Evolutionary conservation across 148 eudicot species (phyloP).

Genomic region (Drosera capensis): DNA sequence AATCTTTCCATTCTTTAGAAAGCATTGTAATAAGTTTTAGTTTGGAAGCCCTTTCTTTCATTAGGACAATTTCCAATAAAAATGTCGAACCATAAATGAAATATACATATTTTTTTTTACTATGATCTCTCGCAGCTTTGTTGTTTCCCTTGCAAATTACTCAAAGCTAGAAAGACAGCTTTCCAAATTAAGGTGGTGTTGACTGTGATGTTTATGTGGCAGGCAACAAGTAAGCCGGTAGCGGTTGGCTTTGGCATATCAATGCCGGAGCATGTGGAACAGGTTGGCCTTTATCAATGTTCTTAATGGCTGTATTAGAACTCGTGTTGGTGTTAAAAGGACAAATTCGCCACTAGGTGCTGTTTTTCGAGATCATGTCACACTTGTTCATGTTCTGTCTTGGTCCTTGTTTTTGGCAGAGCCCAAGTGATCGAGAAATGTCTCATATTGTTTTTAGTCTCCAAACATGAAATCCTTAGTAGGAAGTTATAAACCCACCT

Average conservation of each 20-base stretch:
- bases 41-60: too few species aligned
- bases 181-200: background rate
- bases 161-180: background rate
- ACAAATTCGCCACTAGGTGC: background rate
- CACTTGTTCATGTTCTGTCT: too few species aligned
- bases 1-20: too few species aligned
- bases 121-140: background rate
- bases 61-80: too few species aligned
- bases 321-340: background rate
- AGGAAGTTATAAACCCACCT: too few species aligned
- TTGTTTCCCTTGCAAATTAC: background rate
- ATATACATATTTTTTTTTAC: too few species aligned
- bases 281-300: slow-evolving; percentile 18
- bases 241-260: slow-evolving; percentile 96
- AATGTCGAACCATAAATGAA: too few species aligned
- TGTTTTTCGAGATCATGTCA: background rate
- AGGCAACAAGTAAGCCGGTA: slow-evolving; percentile 68
- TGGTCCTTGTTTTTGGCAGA: too few species aligned
- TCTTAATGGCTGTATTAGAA: background rate
- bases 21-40: too few species aligned
- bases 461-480: too few species aligned
- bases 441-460: too few species aligned
- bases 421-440: too few species aligned
- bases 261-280: slow-evolving; percentile 71
- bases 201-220: slow-evolving; percentile 4